These are phyloP conservation scores for Fusarium floridanum DNA, from an alignment of 2,329 filamentous ascomycete genomes.

Conservation along the genomic window DNA sequence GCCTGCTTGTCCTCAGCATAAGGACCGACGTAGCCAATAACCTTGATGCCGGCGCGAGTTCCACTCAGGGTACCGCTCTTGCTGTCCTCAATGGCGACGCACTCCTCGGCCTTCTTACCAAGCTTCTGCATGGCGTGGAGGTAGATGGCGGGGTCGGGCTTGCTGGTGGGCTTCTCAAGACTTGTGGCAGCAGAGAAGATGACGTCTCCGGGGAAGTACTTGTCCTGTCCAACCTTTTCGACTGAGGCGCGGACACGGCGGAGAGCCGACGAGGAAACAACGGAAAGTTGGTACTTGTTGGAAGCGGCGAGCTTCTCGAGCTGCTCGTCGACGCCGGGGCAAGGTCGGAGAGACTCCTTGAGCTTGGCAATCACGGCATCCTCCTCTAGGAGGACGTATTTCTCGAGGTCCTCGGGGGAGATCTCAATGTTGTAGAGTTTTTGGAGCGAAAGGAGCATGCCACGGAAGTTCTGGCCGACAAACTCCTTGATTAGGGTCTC, in stretches of 20 bases:
- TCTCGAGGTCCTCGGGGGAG: slow-evolving; percentile 74
- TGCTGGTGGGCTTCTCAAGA: slow-evolving; percentile 83
- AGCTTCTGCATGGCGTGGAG: slow-evolving; percentile 80
- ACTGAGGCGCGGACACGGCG: slow-evolving; percentile 83
- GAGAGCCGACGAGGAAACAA: slow-evolving; percentile 85
- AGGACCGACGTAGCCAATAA: slow-evolving; percentile 87
- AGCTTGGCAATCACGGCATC: slow-evolving; percentile 88
- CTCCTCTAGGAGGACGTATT: slow-evolving; percentile 82
- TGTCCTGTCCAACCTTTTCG: slow-evolving; percentile 81
- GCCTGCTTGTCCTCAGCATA: slow-evolving; percentile 73
- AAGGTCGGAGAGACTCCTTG: slow-evolving; percentile 74
- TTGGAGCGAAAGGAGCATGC: slow-evolving; percentile 85
- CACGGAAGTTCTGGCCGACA: slow-evolving; percentile 94
- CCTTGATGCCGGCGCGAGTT: slow-evolving; percentile 81
- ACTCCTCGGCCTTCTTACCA: slow-evolving; percentile 77
- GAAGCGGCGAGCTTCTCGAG: slow-evolving; percentile 72
- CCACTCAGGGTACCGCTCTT: slow-evolving; percentile 83
- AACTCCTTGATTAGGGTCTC: slow-evolving; percentile 85
- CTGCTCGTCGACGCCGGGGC: slow-evolving; percentile 75
- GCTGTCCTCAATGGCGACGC: slow-evolving; percentile 88
- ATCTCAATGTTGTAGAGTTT: slow-evolving; percentile 81
- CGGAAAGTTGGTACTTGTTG: slow-evolving; percentile 78
- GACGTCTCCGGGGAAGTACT: slow-evolving; percentile 81
- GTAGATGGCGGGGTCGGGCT: slow-evolving; percentile 93
- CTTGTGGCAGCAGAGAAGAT: slow-evolving; percentile 88